Evolutionary conservation across 2,329 filamentous ascomycete species (phyloP).

Genomic region (Pestalotiopsis sp.): DNA sequence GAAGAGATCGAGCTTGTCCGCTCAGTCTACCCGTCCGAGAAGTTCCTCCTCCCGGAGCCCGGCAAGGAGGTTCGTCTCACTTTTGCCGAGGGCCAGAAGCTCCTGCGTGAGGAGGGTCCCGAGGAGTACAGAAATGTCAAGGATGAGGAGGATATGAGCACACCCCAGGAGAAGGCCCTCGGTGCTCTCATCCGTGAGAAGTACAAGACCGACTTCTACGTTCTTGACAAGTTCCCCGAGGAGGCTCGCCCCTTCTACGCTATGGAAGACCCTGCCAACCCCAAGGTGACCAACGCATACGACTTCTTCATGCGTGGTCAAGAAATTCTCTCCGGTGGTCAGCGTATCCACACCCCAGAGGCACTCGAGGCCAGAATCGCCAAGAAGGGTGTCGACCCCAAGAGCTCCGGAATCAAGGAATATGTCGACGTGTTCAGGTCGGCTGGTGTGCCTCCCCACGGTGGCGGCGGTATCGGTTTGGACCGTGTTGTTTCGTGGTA

Average conservation of each 20-base stretch:
- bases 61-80: slow-evolving; percentile 76
- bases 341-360: slow-evolving; percentile 81
- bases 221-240: slow-evolving; percentile 94
- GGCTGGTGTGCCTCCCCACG: slow-evolving; percentile 86
- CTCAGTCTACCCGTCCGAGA: slow-evolving; percentile 72
- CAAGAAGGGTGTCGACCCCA: slow-evolving; percentile 77
- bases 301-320: slow-evolving; percentile 89
- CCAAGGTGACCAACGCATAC: slow-evolving; percentile 53
- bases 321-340: slow-evolving; percentile 71
- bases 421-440: slow-evolving; percentile 81
- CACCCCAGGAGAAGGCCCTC: slow-evolving; percentile 84
- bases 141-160: slow-evolving; percentile 79
- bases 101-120: slow-evolving; percentile 73
- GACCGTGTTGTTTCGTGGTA: slow-evolving; percentile 79
- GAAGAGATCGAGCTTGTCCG: slow-evolving; percentile 74
- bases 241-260: slow-evolving; percentile 89
- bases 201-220: slow-evolving; percentile 94
- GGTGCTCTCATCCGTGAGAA: slow-evolving; percentile 84
- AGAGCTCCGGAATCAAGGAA: slow-evolving; percentile 75
- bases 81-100: slow-evolving; percentile 75
- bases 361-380: slow-evolving; percentile 78
- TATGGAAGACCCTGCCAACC: slow-evolving; percentile 61
- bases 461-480: slow-evolving; percentile 84
- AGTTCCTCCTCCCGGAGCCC: slow-evolving; percentile 71
- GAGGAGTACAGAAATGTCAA: slow-evolving; percentile 65